Percentiles rank a stretch among this genome's conserved stretches.
Evolutionary conservation across 179 eudicot species (phyloP).

Genomic region (Carnegiea gigantea): DNA sequence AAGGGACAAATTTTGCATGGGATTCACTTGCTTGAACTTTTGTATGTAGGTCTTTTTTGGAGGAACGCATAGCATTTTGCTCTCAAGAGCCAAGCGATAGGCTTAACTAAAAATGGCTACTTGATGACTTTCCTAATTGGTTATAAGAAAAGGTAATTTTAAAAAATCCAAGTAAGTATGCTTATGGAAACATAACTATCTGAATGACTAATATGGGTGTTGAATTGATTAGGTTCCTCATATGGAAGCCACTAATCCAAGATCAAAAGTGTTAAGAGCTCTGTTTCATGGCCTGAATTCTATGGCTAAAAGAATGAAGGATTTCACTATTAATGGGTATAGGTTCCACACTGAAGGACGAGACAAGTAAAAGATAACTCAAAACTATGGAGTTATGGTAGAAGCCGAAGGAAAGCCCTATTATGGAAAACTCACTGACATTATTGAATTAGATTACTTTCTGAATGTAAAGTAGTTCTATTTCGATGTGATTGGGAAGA

Average conservation of each 20-base stretch:
- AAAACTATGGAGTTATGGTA: conserved; percentile 12
- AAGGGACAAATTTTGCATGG: not conserved
- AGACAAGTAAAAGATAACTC: not conserved
- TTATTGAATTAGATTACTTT: not conserved
- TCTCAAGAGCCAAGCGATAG: too few species aligned
- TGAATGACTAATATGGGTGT: too few species aligned
- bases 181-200: not conserved
- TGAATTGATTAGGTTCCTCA: not conserved
- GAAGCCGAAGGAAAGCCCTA: conserved; percentile 5
- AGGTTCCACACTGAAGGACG: not conserved
- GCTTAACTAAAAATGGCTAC: not conserved
- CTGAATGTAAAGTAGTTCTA: not conserved
- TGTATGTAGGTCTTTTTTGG: not conserved
- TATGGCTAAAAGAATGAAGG: not conserved
- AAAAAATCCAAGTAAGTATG: not conserved
- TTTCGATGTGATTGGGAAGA: conserved; percentile 4
- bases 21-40: too few species aligned
- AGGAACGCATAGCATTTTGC: too few species aligned
- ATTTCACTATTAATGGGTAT: conserved; percentile 11
- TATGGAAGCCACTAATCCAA: not conserved
- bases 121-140: not conserved
- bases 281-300: not conserved
- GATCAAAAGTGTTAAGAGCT: not conserved
- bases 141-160: not conserved
- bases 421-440: not conserved